A percentile compares a stretch with the other conserved stretches of the same genome.
Evolutionary conservation across 148 eudicot species (phyloP).

Genomic region (Pouteria glomerata): DNA sequence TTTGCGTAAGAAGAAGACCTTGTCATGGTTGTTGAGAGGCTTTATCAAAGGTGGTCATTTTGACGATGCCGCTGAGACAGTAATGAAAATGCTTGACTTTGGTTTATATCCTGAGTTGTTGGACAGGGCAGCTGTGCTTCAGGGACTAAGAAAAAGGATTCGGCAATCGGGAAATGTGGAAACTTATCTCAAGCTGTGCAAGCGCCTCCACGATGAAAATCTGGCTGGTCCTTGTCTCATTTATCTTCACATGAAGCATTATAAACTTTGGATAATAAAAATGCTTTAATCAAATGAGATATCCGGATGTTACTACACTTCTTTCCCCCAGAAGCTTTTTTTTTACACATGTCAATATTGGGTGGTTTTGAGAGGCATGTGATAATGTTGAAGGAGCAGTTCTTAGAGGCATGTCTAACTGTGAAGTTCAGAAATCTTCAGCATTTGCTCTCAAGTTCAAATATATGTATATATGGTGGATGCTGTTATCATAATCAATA

Average conservation of each 20-base stretch:
- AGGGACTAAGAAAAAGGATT: constrained; percentile 64
- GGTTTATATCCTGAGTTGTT: constrained; percentile 60
- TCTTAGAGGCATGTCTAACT: too few species aligned
- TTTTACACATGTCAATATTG: too few species aligned
- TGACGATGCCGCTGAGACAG: constrained; percentile 58
- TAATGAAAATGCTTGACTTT: constrained; percentile 63
- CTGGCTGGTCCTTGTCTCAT: constrained; percentile 78
- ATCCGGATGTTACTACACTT: background rate
- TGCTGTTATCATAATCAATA: background rate
- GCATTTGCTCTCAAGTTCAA: constrained; percentile 3
- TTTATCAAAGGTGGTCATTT: constrained; percentile 77
- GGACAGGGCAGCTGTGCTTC: constrained; percentile 73
- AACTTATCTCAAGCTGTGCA: constrained; percentile 62
- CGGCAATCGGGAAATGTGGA: constrained; percentile 47
- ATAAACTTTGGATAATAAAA: constrained; percentile 72
- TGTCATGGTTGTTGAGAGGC: constrained; percentile 82
- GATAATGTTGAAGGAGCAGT: too few species aligned
- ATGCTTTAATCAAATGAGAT: constrained; percentile 40
- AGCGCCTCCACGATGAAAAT: constrained; percentile 60
- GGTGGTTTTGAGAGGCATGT: too few species aligned
- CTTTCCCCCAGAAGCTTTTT: too few species aligned
- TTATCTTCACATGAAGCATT: constrained; percentile 59
- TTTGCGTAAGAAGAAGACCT: constrained; percentile 53
- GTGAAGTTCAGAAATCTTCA: too few species aligned
- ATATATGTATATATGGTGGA: constrained; percentile 10